Evolutionary conservation across 805 yeast genomes (phyloP).

Genomic region (Lipomyces chichibuensis): DNA sequence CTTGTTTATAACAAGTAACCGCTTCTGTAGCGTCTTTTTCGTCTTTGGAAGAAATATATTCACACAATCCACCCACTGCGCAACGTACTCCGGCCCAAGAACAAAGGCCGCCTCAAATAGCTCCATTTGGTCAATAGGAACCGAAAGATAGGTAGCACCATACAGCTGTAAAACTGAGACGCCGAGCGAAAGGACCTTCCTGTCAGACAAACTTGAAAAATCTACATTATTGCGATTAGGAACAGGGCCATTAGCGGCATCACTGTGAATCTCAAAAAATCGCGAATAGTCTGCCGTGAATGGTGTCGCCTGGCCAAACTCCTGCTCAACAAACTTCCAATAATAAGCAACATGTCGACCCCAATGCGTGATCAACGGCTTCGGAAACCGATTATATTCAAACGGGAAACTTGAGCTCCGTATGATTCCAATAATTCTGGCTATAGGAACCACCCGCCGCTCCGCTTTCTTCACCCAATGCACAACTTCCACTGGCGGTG

Average conservation of each 20-base stretch:
- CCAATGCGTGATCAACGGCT: conserved; percentile 10
- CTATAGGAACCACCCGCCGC: too few relatives aligned
- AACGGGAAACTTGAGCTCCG: too few relatives aligned
- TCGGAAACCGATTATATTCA: background rate
- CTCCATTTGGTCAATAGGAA: background rate
- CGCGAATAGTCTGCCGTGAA: background rate
- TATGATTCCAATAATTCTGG: too few relatives aligned
- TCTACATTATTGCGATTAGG: background rate
- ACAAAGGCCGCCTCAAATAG: background rate
- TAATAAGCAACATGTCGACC: conserved; percentile 1
- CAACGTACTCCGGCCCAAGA: conserved; percentile 19
- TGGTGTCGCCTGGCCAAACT: conserved; percentile 1
- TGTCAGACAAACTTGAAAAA: conserved; percentile 3
- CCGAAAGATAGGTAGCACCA: background rate
- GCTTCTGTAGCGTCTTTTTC: background rate
- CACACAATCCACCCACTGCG: background rate
- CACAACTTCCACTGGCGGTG: too few relatives aligned
- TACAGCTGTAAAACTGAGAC: background rate
- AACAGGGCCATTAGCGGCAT: background rate
- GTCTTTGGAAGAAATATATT: background rate
- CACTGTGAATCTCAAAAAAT: background rate
- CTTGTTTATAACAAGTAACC: background rate
- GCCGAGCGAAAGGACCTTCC: background rate
- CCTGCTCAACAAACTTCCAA: conserved; percentile 3
- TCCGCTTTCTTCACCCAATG: too few relatives aligned